Conservation (phyloP, 2,329 filamentous ascomycete genomes). For the Pyrenochaeta sp. region DNA sequence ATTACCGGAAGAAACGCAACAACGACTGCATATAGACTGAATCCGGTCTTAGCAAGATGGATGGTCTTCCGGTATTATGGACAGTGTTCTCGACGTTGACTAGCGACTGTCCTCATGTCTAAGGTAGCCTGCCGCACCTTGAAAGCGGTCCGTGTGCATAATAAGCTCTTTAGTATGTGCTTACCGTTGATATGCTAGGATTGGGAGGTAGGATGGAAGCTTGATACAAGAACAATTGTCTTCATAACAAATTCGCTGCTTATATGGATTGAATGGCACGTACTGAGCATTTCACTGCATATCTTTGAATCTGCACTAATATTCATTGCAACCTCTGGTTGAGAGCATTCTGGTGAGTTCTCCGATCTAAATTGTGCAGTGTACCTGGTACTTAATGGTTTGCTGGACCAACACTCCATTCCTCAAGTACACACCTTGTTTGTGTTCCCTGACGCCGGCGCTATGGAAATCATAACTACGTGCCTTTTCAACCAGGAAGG, state of each 20-base stretch:
- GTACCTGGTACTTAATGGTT: neutral
- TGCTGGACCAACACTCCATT: neutral
- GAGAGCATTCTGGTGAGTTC: too few species aligned
- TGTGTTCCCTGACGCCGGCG: slow-evolving; percentile 4
- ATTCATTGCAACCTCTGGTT: too few species aligned
- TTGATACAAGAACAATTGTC: too few species aligned
- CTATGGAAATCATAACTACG: neutral
- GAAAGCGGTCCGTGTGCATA: neutral
- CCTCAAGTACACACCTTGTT: slow-evolving; percentile 4
- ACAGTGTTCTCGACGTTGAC: too few species aligned
- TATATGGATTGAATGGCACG: too few species aligned
- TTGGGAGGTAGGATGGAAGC: neutral
- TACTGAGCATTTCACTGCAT: too few species aligned
- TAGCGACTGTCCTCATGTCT: neutral
- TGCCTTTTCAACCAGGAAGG: neutral
- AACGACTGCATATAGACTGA: too few species aligned
- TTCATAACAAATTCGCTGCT: too few species aligned
- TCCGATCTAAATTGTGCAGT: too few species aligned
- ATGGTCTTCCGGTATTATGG: too few species aligned
- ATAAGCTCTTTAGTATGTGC: neutral
- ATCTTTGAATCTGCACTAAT: too few species aligned
- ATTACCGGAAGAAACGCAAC: neutral
- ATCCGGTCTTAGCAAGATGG: too few species aligned
- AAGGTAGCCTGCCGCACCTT: neutral
- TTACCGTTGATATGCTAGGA: neutral